A percentile compares a stretch with the other conserved stretches of the same genome.
phyloP scores from a whole-genome alignment of 331 rosid genomes.

The Saraca asoca region DNA sequence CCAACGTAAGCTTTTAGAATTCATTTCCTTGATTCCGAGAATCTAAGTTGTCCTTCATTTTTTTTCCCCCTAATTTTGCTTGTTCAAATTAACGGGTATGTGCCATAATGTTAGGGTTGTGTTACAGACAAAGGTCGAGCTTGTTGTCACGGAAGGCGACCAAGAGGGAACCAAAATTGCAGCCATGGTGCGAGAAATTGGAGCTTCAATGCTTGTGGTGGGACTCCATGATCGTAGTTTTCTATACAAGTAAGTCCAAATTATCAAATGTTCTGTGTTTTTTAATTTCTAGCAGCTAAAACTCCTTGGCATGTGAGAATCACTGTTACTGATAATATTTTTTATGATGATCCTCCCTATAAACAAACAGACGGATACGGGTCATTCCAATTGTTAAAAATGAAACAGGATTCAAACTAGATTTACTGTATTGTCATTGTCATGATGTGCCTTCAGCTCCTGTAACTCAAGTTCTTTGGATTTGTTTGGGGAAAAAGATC shows the following conservation, averaged over 20 bases:
- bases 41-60: not conserved
- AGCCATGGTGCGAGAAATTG: constrained; percentile 63
- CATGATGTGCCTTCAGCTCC: constrained; percentile 13
- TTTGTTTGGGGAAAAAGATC: constrained; percentile 2
- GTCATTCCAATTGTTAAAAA: constrained; percentile 2
- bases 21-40: not conserved
- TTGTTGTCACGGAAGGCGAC: constrained; percentile 83
- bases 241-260: constrained; percentile 74
- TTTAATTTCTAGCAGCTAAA: not conserved
- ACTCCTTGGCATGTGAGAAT: constrained; percentile 8
- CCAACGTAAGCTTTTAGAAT: constrained; percentile 46
- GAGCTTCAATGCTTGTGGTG: constrained; percentile 74
- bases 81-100: constrained; percentile 37
- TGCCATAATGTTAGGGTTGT: constrained; percentile 66
- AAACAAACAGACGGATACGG: constrained; percentile 22
- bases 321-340: not conserved
- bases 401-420: not conserved
- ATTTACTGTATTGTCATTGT: not conserved
- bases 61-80: not conserved
- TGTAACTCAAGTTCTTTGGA: constrained; percentile 10
- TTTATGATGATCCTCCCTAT: not conserved
- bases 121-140: constrained; percentile 92
- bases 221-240: constrained; percentile 94
- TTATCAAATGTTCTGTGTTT: constrained; percentile 3
- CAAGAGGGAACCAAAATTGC: constrained; percentile 69